Percentiles rank a stretch among this genome's conserved stretches.
Evolutionary conservation across 2,329 filamentous ascomycete genomes (phyloP).

Genomic region (Aspergillus sp.): DNA sequence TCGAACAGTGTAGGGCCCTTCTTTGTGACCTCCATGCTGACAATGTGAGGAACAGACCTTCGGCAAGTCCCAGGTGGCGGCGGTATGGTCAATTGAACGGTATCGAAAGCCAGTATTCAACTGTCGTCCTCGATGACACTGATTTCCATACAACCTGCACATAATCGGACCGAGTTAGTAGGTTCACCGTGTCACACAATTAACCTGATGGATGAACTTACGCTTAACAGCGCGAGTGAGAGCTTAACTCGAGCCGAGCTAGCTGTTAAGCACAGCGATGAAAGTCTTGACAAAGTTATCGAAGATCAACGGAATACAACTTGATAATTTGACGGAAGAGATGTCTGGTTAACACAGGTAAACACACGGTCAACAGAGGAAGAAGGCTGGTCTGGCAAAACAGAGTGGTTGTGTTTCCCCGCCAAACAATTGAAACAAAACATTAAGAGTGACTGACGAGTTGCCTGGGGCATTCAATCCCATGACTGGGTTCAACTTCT

Average conservation of each 20-base stretch:
- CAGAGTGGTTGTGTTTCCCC: not conserved
- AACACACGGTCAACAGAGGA: not conserved
- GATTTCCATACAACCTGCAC: not conserved
- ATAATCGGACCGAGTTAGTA: not conserved
- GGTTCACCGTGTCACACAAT: not conserved
- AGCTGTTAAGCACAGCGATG: no score
- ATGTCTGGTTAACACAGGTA: not conserved
- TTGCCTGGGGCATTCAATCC: constrained; percentile 1
- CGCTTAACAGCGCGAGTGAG: not conserved
- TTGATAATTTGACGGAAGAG: no score
- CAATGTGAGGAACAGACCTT: no score
- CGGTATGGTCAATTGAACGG: not conserved
- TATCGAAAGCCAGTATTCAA: not conserved
- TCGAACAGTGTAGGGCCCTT: constrained; percentile 18
- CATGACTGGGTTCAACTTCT: not conserved
- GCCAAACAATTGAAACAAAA: not conserved
- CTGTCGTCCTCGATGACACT: not conserved
- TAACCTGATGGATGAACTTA: not conserved
- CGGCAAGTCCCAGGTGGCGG: not conserved
- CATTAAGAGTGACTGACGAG: not conserved
- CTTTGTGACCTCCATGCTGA: not conserved
- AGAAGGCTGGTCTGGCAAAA: not conserved
- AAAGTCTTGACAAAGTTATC: no score
- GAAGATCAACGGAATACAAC: no score
- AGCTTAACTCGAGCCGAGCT: not conserved